Percentiles rank a stretch among this genome's conserved stretches.
Evolutionary conservation across 352 stramenopile genomes (phyloP).

Genomic region (Pythium vanterpoolii): DNA sequence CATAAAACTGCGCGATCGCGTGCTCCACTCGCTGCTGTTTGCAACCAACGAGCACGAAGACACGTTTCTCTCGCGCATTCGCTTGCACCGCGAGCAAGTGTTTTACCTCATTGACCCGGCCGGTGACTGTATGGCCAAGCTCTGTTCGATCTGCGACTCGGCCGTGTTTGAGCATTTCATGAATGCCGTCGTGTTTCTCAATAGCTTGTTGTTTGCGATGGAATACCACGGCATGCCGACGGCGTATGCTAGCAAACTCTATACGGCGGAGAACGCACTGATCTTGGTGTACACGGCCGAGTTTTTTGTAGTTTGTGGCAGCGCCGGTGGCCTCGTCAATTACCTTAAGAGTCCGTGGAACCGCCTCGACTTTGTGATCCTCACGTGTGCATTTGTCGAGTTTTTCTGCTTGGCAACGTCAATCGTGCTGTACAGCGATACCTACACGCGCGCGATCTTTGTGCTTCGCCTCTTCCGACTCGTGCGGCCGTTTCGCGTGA

Average conservation of each 20-base stretch:
- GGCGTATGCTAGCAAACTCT: slow-evolving; percentile 52
- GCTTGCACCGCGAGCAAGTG: slow-evolving; percentile 52
- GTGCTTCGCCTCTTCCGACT: slow-evolving; percentile 78
- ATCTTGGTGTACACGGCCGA: slow-evolving; percentile 71
- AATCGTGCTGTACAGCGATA: slow-evolving; percentile 59
- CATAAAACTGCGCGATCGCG: slow-evolving; percentile 24
- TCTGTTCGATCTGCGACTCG: slow-evolving; percentile 49
- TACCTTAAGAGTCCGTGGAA: slow-evolving; percentile 85
- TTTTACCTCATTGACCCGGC: slow-evolving; percentile 63
- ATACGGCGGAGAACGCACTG: slow-evolving; percentile 60
- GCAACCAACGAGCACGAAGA: slow-evolving; percentile 42
- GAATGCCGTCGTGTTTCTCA: slow-evolving; percentile 71
- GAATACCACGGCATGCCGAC: slow-evolving; percentile 72
- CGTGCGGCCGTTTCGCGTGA: slow-evolving; percentile 68
- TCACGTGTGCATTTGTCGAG: slow-evolving; percentile 62
- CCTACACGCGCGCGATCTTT: slow-evolving; percentile 69
- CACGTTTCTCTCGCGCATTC: slow-evolving; percentile 55
- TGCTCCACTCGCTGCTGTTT: slow-evolving; percentile 56
- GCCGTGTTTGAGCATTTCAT: slow-evolving; percentile 73
- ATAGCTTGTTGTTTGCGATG: slow-evolving; percentile 71
- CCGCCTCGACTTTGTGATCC: slow-evolving; percentile 67
- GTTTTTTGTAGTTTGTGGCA: slow-evolving; percentile 59
- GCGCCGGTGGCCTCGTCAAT: slow-evolving; percentile 44
- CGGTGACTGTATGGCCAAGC: slow-evolving; percentile 44
- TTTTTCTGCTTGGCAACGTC: slow-evolving; percentile 58